phyloP scores from a whole-genome alignment of 495 filamentous ascomycete genomes.

The Daldinia loculata region DNA sequence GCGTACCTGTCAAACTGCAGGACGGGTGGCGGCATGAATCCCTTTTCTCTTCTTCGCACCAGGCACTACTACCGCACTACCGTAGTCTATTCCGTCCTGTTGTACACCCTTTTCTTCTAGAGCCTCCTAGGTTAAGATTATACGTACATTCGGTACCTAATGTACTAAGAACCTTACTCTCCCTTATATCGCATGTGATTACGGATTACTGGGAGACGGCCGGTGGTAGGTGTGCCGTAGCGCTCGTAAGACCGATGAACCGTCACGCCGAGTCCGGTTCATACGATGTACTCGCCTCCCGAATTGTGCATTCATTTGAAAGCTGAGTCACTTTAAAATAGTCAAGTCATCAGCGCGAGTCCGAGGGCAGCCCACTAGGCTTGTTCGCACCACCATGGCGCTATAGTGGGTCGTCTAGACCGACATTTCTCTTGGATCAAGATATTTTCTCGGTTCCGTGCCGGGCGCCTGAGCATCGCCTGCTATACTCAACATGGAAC shows the following conservation, averaged over 20 bases:
- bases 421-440: conserved; percentile 41
- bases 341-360: conserved; percentile 22
- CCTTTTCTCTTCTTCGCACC: conserved; percentile 29
- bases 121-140: conserved; percentile 30
- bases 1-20: conserved; percentile 43
- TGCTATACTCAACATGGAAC: conserved; percentile 23
- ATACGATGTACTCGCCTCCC: conserved; percentile 25
- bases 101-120: conserved; percentile 10
- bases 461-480: conserved; percentile 25
- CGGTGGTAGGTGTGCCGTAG: conserved; percentile 27
- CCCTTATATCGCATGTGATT: conserved; percentile 37
- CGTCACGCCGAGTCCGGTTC: conserved; percentile 30
- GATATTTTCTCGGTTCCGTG: conserved; percentile 29
- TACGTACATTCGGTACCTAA: conserved; percentile 12
- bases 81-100: conserved; percentile 10
- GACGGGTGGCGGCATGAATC: conserved; percentile 36
- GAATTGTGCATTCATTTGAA: conserved; percentile 24
- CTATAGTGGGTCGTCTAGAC: conserved; percentile 39
- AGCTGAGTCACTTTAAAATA: conserved; percentile 18
- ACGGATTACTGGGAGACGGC: conserved; percentile 17
- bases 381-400: conserved; percentile 33
- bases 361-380: conserved; percentile 29
- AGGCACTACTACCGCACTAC: conserved; percentile 1
- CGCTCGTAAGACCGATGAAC: conserved; percentile 30
- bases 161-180: conserved; percentile 6